phyloP scores from a whole-genome alignment of 306 rosid species.

The Pterocarpus santalinus region DNA sequence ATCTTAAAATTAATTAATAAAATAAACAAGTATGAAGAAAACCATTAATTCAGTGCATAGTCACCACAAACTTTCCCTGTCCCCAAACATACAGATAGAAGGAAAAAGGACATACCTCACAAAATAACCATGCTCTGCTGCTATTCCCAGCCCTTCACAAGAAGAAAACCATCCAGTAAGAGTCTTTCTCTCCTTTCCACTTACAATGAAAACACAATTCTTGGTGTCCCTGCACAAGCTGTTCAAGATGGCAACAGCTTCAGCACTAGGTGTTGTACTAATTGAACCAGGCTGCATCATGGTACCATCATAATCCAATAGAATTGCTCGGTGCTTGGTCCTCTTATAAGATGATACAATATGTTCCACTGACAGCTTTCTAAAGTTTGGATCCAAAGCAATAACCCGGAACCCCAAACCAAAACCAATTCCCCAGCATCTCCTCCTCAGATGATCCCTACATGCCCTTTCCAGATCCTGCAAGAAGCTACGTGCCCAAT shows the following conservation, averaged over 20 bases:
- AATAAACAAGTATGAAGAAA: constrained; percentile 13
- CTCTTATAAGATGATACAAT: constrained; percentile 89
- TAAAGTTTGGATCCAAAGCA: constrained; percentile 86
- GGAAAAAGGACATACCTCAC: constrained; percentile 63
- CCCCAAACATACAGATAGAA: constrained; percentile 23
- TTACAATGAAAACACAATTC: constrained; percentile 82
- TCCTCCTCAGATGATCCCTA: constrained; percentile 78
- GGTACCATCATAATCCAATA: constrained; percentile 86
- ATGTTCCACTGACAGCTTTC: constrained; percentile 84
- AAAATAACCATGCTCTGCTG: constrained; percentile 92
- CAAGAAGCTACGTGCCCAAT: constrained; percentile 91
- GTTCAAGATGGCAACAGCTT: constrained; percentile 71
- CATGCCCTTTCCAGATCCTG: constrained; percentile 93
- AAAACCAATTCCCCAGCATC: constrained; percentile 96
- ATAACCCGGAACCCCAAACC: constrained; percentile 91
- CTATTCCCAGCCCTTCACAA: constrained; percentile 79
- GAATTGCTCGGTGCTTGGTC: constrained; percentile 79
- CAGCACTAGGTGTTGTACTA: constrained; percentile 68
- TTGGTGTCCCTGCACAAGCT: constrained; percentile 77
- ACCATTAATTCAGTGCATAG: not conserved
- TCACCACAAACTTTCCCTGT: constrained; percentile 1
- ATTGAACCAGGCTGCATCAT: constrained; percentile 75
- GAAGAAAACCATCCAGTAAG: constrained; percentile 80
- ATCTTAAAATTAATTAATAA: constrained; percentile 27
- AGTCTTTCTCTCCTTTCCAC: constrained; percentile 81